A percentile compares a stretch with the other conserved stretches of the same genome.
phyloP scores from a whole-genome alignment of 768 basidiomycete genomes.

The Collybia sordida region DNA sequence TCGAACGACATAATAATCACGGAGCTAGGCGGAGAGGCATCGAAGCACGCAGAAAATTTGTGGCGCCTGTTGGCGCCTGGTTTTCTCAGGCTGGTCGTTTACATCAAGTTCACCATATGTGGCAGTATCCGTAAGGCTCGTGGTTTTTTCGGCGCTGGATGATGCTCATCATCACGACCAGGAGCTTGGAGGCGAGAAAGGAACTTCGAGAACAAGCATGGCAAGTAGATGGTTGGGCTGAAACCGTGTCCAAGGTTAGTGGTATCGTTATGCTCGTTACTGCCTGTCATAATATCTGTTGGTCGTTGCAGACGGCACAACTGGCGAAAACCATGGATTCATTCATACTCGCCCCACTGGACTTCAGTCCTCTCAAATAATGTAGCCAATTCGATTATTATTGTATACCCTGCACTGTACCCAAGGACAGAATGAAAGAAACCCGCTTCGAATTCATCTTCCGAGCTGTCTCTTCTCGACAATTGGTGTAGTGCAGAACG shows the following conservation, averaged over 20 bases:
- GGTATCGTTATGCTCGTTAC: slow-evolving; percentile 11
- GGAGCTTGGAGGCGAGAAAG: slow-evolving; percentile 78
- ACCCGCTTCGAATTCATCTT: too few relatives aligned
- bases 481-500: too few relatives aligned
- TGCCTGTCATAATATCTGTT: neutral
- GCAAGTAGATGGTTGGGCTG: slow-evolving; percentile 94
- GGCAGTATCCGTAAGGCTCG: slow-evolving; percentile 86
- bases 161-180: slow-evolving; percentile 23
- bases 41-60: slow-evolving; percentile 86
- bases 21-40: slow-evolving; percentile 81
- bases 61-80: slow-evolving; percentile 89
- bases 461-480: too few relatives aligned
- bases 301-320: slow-evolving; percentile 72
- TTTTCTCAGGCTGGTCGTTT: slow-evolving; percentile 85
- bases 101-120: slow-evolving; percentile 92
- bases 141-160: slow-evolving; percentile 8
- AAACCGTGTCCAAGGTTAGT: slow-evolving; percentile 86
- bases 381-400: neutral
- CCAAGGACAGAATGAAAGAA: too few relatives aligned
- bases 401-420: neutral
- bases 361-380: slow-evolving; percentile 85
- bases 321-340: slow-evolving; percentile 86
- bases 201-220: slow-evolving; percentile 87
- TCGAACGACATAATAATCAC: slow-evolving; percentile 6
- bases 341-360: slow-evolving; percentile 74